Base-by-base conservation (phyloP, 352 stramenopile species). In the Pythium aristosporum region DNA sequence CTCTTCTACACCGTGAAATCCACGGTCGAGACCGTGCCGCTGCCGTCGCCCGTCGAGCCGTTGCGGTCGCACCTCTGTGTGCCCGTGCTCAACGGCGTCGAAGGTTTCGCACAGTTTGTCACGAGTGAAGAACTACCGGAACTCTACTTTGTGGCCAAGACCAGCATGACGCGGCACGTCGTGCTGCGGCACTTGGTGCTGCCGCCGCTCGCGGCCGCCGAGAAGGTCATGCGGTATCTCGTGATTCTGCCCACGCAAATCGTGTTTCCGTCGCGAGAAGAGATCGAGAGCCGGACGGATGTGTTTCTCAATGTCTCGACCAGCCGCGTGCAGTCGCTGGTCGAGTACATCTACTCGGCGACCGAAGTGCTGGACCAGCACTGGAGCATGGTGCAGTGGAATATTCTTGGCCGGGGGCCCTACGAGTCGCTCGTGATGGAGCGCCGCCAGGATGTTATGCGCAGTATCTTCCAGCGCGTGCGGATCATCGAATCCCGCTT, bases 341-440 rank as follows among this genome's bases (percentile, higher is more conserved):
- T 94, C 63, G 85, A 94, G 67, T 79, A 91, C 47, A 75, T 94
- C 44, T 94, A 94, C 69, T 94, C 85, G 41, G 85, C 85, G 18
- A 94, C 83, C 2, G 83, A 92, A 49, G 82, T 91, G 32, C 62
- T 94, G 56, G 85, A 94, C 63, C 81, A 92, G 67, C 83, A 92
- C 50, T 82, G 85, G 73, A 91, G 82, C 41, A 94, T 92, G 83
- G 83, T 92, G 18, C 85, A 94, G 71, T 94, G 85, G 85, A 94
- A 94, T 42, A 92, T 94, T 51, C 58, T 94, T 2, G 85, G 85
- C 4, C 68, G 85, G 51, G 85, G 85, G 3, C 83, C 83, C 7
- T 94, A 94, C 68, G 83, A 89, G 65, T 90, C 82, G 37, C 71
- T 94, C n/a, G 79, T 79, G 37, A 63, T 61, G 6, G 73, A 83